Conservation (phyloP, 2,329 filamentous ascomycete genomes). For the Fusarium scirpi region DNA sequence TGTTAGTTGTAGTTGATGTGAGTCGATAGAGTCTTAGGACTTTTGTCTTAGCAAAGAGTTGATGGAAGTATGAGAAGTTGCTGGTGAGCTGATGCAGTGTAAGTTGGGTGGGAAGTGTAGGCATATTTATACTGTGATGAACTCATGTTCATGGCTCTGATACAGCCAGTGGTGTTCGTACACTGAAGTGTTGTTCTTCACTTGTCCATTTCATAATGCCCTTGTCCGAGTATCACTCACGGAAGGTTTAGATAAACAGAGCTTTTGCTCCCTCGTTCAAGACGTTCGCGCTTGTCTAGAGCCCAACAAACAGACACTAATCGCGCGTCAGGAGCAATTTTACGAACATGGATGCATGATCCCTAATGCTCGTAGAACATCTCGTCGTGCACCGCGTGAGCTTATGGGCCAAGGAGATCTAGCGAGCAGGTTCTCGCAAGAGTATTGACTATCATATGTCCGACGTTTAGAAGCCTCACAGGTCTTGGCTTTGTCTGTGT, state of each 20-base stretch:
- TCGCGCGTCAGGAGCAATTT: no score
- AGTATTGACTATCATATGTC: no score
- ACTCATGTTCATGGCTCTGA: no score
- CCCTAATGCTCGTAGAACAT: no score
- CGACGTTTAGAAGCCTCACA: no score
- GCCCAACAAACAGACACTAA: no score
- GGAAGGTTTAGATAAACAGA: neutral
- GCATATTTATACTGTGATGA: neutral
- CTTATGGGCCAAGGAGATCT: no score
- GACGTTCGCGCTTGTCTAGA: neutral
- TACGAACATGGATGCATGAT: no score
- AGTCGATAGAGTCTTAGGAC: neutral
- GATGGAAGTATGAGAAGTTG: neutral
- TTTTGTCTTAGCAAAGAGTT: neutral
- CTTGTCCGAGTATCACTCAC: neutral
- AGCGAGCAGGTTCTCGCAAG: no score
- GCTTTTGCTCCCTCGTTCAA: neutral
- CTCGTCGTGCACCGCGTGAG: no score
- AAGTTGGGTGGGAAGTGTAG: rapidly evolving
- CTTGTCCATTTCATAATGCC: neutral
- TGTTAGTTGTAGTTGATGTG: neutral
- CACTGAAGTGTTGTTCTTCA: neutral
- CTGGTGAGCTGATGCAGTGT: neutral
- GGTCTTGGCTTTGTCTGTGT: no score
- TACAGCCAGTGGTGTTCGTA: neutral